phyloP scores from a whole-genome alignment of 2,329 filamentous ascomycete genomes.

The Chaetomium globosum region DNA sequence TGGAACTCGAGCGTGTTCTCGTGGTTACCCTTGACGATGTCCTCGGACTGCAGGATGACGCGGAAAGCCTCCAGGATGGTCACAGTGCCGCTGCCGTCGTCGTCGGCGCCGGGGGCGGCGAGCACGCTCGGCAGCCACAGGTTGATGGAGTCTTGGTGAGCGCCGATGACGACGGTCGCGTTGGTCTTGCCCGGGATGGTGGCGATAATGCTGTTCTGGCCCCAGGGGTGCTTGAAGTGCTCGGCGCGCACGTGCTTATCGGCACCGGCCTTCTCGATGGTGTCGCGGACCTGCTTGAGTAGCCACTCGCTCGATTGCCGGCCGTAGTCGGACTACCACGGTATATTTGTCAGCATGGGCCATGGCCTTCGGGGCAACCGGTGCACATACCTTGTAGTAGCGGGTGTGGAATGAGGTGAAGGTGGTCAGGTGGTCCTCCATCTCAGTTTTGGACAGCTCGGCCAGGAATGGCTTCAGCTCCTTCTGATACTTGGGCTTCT shows the following conservation, averaged over 20 bases:
- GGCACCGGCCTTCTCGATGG: conserved; percentile 72
- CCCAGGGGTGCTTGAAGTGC: conserved; percentile 81
- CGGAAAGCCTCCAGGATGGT: conserved; percentile 92
- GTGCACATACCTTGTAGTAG: conserved; percentile 63
- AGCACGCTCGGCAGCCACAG: conserved; percentile 83
- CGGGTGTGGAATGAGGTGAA: conserved; percentile 79
- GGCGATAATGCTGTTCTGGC: conserved; percentile 87
- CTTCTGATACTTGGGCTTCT: conserved; percentile 56
- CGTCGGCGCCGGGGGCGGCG: conserved; percentile 88
- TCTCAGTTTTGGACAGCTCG: conserved; percentile 72
- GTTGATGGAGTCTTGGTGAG: conserved; percentile 95
- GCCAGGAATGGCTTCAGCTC: conserved; percentile 68
- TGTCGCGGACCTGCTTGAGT: conserved; percentile 70
- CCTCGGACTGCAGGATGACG: conserved; percentile 72
- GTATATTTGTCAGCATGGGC: background rate
- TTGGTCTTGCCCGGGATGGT: conserved; percentile 84
- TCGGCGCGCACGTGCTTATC: conserved; percentile 67
- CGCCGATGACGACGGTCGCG: conserved; percentile 84
- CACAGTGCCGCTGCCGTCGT: conserved; percentile 89
- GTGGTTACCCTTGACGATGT: conserved; percentile 70
- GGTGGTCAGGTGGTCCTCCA: conserved; percentile 75
- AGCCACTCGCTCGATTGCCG: conserved; percentile 88
- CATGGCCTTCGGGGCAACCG: too few species aligned
- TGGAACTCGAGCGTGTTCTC: conserved; percentile 93
- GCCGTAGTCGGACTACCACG: conserved; percentile 66